A percentile compares a stretch with the other conserved stretches of the same genome.
Evolutionary conservation across 1,139 yeast genomes (phyloP).

Genomic region (Kurtzmaniella quercitrusa): DNA sequence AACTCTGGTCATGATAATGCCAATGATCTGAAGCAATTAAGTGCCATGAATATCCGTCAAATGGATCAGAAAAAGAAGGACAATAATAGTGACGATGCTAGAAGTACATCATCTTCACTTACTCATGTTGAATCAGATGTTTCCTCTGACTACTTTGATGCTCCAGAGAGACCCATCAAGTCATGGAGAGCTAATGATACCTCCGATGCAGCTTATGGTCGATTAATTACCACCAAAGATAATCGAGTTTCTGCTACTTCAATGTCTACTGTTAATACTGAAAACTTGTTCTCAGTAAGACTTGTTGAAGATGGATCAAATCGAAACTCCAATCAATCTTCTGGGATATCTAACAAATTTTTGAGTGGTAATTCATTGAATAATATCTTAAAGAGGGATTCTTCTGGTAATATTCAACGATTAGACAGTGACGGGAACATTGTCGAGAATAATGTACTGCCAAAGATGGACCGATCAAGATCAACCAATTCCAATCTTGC

Average conservation of each 20-base stretch:
- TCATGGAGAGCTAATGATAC: conserved; percentile 69
- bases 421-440: conserved; percentile 55
- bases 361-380: conserved; percentile 28
- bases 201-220: conserved; percentile 26
- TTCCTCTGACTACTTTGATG: conserved; percentile 26
- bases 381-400: conserved; percentile 25
- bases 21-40: conserved; percentile 35
- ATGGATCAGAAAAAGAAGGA: conserved; percentile 33
- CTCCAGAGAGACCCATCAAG: conserved; percentile 42
- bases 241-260: conserved; percentile 57
- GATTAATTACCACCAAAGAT: conserved; percentile 8
- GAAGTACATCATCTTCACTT: conserved; percentile 28
- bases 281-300: conserved; percentile 75
- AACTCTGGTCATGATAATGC: no score
- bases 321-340: conserved; percentile 34
- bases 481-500: conserved; percentile 28
- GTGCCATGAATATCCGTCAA: conserved; percentile 49
- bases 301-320: conserved; percentile 58
- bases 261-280: conserved; percentile 81
- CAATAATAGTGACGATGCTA: conserved; percentile 16
- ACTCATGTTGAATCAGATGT: conserved; percentile 35
- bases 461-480: conserved; percentile 16
- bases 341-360: conserved; percentile 24
- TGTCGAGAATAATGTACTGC: conserved; percentile 18
- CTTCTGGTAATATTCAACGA: conserved; percentile 44